phyloP scores from a whole-genome alignment of 73 alveolate genomes.

The Loxodes magnus region DNA sequence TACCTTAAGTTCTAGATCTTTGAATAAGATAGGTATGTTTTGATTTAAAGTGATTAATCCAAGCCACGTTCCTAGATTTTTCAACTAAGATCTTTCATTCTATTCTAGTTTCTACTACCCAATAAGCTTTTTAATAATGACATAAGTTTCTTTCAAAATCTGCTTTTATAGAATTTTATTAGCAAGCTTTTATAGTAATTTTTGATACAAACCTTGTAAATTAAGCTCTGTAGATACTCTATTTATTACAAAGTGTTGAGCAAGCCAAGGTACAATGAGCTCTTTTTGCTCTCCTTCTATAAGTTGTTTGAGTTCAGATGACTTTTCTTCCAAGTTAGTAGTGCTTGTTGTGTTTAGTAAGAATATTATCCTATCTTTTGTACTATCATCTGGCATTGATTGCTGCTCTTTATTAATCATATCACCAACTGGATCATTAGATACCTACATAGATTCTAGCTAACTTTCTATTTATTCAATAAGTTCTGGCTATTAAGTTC shows the following conservation, averaged over 20 bases:
- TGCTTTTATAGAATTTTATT: conserved; percentile 25
- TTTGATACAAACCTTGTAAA: conserved; percentile 35
- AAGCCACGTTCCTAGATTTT: conserved; percentile 64
- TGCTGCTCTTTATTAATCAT: too few relatives aligned
- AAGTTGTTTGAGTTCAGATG: conserved; percentile 31
- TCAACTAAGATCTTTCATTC: conserved; percentile 40
- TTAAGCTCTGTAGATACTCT: conserved; percentile 40
- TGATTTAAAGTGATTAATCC: conserved; percentile 75
- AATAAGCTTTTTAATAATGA: conserved; percentile 32
- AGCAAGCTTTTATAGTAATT: conserved; percentile 22
- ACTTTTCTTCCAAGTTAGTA: conserved; percentile 40
- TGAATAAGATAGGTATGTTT: conserved; percentile 74
- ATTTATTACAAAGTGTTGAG: conserved; percentile 30
- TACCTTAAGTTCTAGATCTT: conserved; percentile 74
- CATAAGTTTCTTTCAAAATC: conserved; percentile 31
- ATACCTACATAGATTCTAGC: too few relatives aligned
- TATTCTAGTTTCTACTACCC: conserved; percentile 24
- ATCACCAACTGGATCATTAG: too few relatives aligned
- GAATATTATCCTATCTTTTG: conserved; percentile 29
- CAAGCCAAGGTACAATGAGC: conserved; percentile 22
- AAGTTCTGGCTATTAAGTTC: conserved; percentile 4
- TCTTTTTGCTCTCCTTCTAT: conserved; percentile 23
- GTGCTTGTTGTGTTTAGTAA: conserved; percentile 27
- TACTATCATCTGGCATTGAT: not conserved
- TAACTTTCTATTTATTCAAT: not conserved